Evolutionary conservation across 2,329 filamentous ascomycete species (phyloP).

Genomic region (Fusarium torulosum): DNA sequence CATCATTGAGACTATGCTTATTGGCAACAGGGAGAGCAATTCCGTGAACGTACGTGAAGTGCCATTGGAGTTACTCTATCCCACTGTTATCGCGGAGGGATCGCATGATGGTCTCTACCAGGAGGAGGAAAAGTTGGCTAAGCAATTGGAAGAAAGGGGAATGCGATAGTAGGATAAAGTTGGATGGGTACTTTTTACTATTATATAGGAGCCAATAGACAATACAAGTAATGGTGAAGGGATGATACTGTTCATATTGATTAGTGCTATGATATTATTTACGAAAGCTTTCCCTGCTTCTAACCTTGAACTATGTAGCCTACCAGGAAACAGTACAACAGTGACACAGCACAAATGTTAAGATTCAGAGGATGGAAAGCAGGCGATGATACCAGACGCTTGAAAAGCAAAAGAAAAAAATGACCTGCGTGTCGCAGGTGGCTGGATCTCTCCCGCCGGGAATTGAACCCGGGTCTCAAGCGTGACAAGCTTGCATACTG

Average conservation of each 20-base stretch:
- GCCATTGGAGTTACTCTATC: constrained; percentile 3
- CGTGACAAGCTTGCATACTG: background rate
- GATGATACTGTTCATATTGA: too few relatives aligned
- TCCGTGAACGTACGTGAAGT: constrained; percentile 16
- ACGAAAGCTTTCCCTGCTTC: too few relatives aligned
- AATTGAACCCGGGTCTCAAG: background rate
- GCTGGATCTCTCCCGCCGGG: background rate
- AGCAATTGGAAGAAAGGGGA: background rate
- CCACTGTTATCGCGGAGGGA: background rate
- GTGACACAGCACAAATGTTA: too few relatives aligned
- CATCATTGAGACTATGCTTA: constrained; percentile 27
- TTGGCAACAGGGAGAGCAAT: constrained; percentile 6
- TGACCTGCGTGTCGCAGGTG: background rate
- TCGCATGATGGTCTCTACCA: background rate
- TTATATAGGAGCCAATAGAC: too few relatives aligned
- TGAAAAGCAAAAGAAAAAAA: background rate
- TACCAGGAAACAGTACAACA: too few relatives aligned
- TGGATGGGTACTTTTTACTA: too few relatives aligned
- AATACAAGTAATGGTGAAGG: too few relatives aligned
- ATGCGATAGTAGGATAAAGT: background rate
- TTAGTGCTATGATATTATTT: too few relatives aligned
- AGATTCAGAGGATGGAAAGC: too few relatives aligned
- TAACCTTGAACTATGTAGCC: too few relatives aligned
- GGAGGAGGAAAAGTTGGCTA: background rate
- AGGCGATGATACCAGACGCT: too few relatives aligned